Evolutionary conservation across 345 rosid species (phyloP), one percentile per base, ranked within the genome.

Genomic region (Odontarrhena argentea): DNA sequence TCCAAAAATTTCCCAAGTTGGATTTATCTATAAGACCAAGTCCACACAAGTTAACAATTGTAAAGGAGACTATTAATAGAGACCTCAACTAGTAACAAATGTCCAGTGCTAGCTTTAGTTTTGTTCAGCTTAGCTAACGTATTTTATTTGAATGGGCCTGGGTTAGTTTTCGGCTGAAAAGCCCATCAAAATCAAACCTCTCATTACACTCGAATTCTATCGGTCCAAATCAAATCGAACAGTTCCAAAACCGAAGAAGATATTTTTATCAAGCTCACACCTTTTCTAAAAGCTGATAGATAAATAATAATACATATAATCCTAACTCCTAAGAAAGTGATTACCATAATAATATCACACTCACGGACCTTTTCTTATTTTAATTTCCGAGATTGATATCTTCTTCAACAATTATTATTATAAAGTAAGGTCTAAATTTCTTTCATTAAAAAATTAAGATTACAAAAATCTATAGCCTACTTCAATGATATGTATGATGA

Each of bases 61-160:
- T 18, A 18, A 18, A 18, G 1, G 22, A 18, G 22, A 18, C 22
- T 18, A 18, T 18, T 18, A 18, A 18, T 18, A 18, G 22, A 18
- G 22, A 18, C 22, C 22, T 18, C 22, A 18, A 18, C 22, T 18
- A 18, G 22, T 18, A 18, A 18, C 22, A 18, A 18, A 18, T 18
- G 22, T 18, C 22, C 22, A 18, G 22, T 18, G 22, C 22, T 18
- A 18, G 22, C 22, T 18, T 18, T 18, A 18, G 22, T 18, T 18
- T 18, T 18, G 22, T 18, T 18, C 22, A 18, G 22, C 22, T 18
- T 18, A 18, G 22, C 22, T 18, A 18, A 18, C 22, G 22, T 18
- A 18, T 18, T 18, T 28, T 4, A 28, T 28, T 18, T 55, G 7
- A 56, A 5, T 67, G 71, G 56, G 71, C 63, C 49, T 18, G 10